A percentile compares a stretch with the other conserved stretches of the same genome.
phyloP scores from a whole-genome alignment of 768 basidiomycete genomes.

The Phlegmacium glaucopus region DNA sequence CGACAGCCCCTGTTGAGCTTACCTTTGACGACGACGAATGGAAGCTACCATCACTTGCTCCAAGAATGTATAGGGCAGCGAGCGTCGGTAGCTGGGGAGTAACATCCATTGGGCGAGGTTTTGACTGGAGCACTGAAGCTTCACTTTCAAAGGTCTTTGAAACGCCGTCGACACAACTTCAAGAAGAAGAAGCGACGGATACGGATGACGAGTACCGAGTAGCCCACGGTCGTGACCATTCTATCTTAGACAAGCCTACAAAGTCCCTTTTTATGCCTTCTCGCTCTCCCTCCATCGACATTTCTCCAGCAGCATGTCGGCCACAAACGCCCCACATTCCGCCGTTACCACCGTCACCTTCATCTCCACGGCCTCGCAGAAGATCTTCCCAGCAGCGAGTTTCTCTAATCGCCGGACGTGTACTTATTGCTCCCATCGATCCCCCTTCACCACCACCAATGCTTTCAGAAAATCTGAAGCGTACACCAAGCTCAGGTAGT shows the following conservation, averaged over 20 bases:
- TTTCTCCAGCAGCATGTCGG: slow-evolving; percentile 18
- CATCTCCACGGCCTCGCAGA: slow-evolving; percentile 62
- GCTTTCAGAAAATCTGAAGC: slow-evolving; percentile 59
- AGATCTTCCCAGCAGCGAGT: slow-evolving; percentile 84
- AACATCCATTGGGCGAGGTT: slow-evolving; percentile 80
- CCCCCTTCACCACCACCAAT: slow-evolving; percentile 63
- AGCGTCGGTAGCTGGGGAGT: slow-evolving; percentile 83
- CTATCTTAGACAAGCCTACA: slow-evolving; percentile 30
- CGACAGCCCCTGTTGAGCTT: slow-evolving; percentile 55
- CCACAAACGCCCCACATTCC: slow-evolving; percentile 25
- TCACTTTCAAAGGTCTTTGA: slow-evolving; percentile 12
- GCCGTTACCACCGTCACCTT: slow-evolving; percentile 44
- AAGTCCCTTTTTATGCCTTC: slow-evolving; percentile 20
- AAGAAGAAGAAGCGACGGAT: slow-evolving; percentile 10
- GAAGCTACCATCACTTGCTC: slow-evolving; percentile 47
- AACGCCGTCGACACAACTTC: slow-evolving; percentile 4
- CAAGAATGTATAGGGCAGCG: slow-evolving; percentile 54
- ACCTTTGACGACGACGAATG: slow-evolving; percentile 72
- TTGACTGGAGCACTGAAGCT: slow-evolving; percentile 57
- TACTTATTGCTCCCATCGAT: slow-evolving; percentile 74
- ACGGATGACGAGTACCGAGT: slow-evolving; percentile 12
- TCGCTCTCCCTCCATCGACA: slow-evolving; percentile 15
- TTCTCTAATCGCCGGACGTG: slow-evolving; percentile 78
- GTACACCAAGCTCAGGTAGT: slow-evolving; percentile 62
- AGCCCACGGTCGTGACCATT: slow-evolving; percentile 34